Conservation (phyloP, 164 flowering plant species). For the Liriodendron chinense region DNA sequence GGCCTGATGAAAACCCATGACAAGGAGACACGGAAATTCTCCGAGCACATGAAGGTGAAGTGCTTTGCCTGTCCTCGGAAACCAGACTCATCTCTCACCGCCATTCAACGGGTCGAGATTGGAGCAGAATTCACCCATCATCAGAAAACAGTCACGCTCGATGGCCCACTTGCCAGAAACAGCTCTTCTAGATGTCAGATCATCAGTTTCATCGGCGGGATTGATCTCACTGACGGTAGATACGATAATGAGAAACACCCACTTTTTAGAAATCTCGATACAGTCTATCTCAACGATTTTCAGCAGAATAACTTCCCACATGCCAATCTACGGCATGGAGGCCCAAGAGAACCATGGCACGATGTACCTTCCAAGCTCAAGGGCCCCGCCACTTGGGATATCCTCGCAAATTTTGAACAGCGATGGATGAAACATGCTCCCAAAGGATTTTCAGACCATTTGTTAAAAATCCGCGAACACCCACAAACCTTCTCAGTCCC, state of each 20-base stretch:
- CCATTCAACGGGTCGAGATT: slow-evolving; percentile 37
- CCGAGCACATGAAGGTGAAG: slow-evolving; percentile 41
- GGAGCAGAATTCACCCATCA: slow-evolving; percentile 64
- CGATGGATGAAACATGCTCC: slow-evolving; percentile 62
- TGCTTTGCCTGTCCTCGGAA: slow-evolving; percentile 56
- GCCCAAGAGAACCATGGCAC: slow-evolving; percentile 88
- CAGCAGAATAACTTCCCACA: slow-evolving; percentile 67
- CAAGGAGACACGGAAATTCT: slow-evolving; percentile 48
- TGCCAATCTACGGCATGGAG: slow-evolving; percentile 54
- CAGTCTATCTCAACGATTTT: slow-evolving; percentile 51
- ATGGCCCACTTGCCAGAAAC: slow-evolving; percentile 24
- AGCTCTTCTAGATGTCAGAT: slow-evolving; percentile 32
- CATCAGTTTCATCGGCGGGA: slow-evolving; percentile 66
- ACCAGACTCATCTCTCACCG: slow-evolving; percentile 37
- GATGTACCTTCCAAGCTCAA: slow-evolving; percentile 64
- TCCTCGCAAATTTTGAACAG: slow-evolving; percentile 63
- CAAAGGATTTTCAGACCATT: slow-evolving; percentile 9
- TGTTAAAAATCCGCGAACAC: slow-evolving; percentile 13
- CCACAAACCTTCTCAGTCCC: slow-evolving; percentile 26
- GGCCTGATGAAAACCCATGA: slow-evolving; percentile 71
- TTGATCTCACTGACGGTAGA: slow-evolving; percentile 76
- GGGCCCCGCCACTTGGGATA: slow-evolving; percentile 82
- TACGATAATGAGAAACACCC: slow-evolving; percentile 57
- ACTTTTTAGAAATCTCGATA: slow-evolving; percentile 49
- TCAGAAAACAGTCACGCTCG: slow-evolving; percentile 60